phyloP scores from a whole-genome alignment of 495 filamentous ascomycete species.

The Penicillium manginii region DNA sequence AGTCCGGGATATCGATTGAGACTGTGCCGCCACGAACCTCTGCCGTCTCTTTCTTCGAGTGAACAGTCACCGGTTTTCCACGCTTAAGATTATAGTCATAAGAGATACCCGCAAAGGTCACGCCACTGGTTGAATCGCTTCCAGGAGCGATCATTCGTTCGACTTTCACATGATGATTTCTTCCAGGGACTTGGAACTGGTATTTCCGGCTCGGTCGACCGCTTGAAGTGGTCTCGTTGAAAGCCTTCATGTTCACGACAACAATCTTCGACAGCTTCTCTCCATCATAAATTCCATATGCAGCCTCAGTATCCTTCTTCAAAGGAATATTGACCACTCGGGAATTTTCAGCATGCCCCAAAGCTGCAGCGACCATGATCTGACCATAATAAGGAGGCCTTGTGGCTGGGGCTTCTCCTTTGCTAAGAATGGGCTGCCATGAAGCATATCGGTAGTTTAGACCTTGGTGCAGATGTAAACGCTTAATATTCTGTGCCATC shows the following conservation, averaged over 20 bases:
- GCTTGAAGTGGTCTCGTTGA: constrained; percentile 4
- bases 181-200: constrained; percentile 13
- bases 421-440: constrained; percentile 25
- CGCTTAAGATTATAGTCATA: constrained; percentile 15
- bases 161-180: constrained; percentile 3
- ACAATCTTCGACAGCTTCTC: constrained; percentile 11
- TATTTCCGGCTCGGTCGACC: constrained; percentile 15
- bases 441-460: constrained; percentile 26
- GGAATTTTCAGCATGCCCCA: constrained; percentile 4
- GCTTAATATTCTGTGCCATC: constrained; percentile 18
- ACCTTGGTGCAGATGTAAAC: constrained; percentile 29
- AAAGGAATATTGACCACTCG: constrained; percentile 22
- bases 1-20: constrained; percentile 12
- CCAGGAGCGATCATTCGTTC: constrained; percentile 18
- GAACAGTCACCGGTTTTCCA: constrained; percentile 17
- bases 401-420: constrained; percentile 13
- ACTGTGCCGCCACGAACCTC: constrained; percentile 5
- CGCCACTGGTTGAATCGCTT: constrained; percentile 11
- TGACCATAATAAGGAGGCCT: constrained; percentile 24
- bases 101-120: constrained; percentile 22
- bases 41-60: constrained; percentile 1
- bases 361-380: constrained; percentile 20
- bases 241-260: constrained; percentile 15
- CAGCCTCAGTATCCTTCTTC: constrained; percentile 15
- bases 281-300: constrained; percentile 19